Evolutionary conservation across 2,329 filamentous ascomycete genomes (phyloP), one percentile per base, ranked within the genome.

Genomic region (Aspergillus hiratsukae): DNA sequence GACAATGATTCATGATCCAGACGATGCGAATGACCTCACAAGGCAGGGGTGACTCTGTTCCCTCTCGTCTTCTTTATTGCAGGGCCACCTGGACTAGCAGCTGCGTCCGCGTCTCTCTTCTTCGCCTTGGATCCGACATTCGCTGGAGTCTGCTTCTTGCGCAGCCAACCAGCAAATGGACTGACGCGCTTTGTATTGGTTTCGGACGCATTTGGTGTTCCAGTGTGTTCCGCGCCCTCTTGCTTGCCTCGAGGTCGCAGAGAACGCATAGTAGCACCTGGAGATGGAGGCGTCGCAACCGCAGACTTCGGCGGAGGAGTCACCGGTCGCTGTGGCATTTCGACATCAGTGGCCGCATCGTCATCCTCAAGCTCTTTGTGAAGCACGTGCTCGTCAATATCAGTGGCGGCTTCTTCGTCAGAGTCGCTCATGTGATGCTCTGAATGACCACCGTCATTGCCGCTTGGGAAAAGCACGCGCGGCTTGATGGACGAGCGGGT

Each of bases 401-500:
- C 82, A 4, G 81, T 84, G 17, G 76, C 64, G 1, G 78, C 80
- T 69, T 84, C 83, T 64, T 81, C 78, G 55, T 81, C 80, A 11
- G 72, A 72, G 23, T 71, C 63, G 28, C 73, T 71, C 21, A 70
- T 66, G 35, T 67, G 65, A n/a, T 67, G 64, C 54, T 76, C 72
- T 25, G 72, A 72, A 51, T 72, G 69, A 9, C 64, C 70, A 49
- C 72, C 69, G 58, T 79, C 70, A 50, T 77, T 74, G 55, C 78
- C 73, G 28, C 71, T 76, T 19, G 81, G 77, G 70, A 85, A 87
- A 3, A 87, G 77, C n/a, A 83, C 74, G 50, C 82, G 82, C 3
- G 84, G 84, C 64, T 83, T 82, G 69, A 86, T 79, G 1, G 78
- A 76, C 10, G 82, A 81, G 61, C 83, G 81, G 35, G 81, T 84